Conservation (phyloP, 1,284 basidiomycete species). For the Moesziomyces antarcticus region DNA sequence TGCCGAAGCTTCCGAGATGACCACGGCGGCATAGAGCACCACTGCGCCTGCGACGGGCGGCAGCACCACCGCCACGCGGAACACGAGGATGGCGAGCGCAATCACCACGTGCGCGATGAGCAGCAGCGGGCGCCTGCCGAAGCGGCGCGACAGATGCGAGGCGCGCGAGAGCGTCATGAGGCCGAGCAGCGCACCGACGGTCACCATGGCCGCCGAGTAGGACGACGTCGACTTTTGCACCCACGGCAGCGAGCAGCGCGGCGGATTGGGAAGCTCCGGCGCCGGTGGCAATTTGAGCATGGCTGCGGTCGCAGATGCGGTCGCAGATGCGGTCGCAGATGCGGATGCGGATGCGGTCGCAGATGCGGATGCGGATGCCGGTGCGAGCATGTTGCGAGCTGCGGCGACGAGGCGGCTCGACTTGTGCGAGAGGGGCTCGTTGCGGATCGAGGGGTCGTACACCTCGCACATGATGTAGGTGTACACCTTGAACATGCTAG, state of each 20-base stretch:
- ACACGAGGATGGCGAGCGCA: constrained; percentile 47
- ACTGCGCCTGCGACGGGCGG: constrained; percentile 46
- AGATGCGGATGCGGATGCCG: background rate
- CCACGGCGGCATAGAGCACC: constrained; percentile 51
- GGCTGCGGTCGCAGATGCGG: background rate
- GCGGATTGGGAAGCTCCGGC: constrained; percentile 53
- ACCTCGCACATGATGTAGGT: constrained; percentile 60
- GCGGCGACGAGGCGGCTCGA: constrained; percentile 11
- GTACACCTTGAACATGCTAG: constrained; percentile 62
- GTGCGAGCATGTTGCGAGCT: constrained; percentile 4
- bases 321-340: too few species aligned
- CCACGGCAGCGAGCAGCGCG: constrained; percentile 47
- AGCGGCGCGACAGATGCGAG: constrained; percentile 44
- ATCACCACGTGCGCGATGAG: constrained; percentile 51
- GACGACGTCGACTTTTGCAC: constrained; percentile 58
- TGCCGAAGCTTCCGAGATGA: constrained; percentile 55
- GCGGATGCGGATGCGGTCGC: background rate
- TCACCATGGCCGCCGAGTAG: constrained; percentile 59
- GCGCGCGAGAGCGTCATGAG: constrained; percentile 53
- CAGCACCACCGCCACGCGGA: constrained; percentile 46
- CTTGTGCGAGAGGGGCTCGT: constrained; percentile 27
- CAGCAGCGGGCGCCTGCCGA: constrained; percentile 58
- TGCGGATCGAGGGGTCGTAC: constrained; percentile 44
- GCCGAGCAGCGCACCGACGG: constrained; percentile 53
- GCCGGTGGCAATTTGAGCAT: constrained; percentile 31